Percentiles rank a stretch among this genome's conserved stretches.
Evolutionary conservation across 139 green algal species (phyloP).

Genomic region (Micractinium sp.): DNA sequence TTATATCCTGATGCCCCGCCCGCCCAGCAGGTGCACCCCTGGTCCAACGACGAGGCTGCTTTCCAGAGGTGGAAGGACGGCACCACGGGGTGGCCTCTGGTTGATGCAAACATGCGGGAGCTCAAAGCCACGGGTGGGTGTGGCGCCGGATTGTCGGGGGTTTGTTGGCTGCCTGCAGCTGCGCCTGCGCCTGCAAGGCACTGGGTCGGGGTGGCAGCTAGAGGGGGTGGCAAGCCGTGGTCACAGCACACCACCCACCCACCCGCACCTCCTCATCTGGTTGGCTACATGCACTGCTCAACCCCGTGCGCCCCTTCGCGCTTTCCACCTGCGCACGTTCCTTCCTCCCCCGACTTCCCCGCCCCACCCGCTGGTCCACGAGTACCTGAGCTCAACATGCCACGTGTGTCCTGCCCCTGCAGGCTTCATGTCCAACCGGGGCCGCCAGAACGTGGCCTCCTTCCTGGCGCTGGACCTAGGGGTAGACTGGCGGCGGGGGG

Average conservation of each 20-base stretch:
- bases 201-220: neutral
- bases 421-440: constrained; percentile 97
- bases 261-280: neutral
- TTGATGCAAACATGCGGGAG: constrained; percentile 99
- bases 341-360: no score
- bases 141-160: no score
- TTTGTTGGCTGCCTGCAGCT: no score
- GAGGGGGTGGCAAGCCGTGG: neutral
- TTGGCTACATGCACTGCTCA: no score
- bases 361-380: no score
- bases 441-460: constrained; percentile 93
- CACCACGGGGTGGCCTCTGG: constrained; percentile 89
- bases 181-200: neutral
- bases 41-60: constrained; percentile 56
- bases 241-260: neutral
- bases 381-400: no score
- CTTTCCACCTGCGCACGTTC: no score
- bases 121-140: constrained; percentile 77
- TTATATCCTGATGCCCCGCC: neutral
- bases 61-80: constrained; percentile 84
- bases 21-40: constrained; percentile 35
- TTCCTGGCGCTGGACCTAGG: constrained; percentile 89
- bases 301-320: no score
- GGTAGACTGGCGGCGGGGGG: constrained; percentile 92
- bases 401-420: neutral